Base-by-base conservation (phyloP, 1,284 basidiomycete genomes). In the Ustilago cynodontis region DNA sequence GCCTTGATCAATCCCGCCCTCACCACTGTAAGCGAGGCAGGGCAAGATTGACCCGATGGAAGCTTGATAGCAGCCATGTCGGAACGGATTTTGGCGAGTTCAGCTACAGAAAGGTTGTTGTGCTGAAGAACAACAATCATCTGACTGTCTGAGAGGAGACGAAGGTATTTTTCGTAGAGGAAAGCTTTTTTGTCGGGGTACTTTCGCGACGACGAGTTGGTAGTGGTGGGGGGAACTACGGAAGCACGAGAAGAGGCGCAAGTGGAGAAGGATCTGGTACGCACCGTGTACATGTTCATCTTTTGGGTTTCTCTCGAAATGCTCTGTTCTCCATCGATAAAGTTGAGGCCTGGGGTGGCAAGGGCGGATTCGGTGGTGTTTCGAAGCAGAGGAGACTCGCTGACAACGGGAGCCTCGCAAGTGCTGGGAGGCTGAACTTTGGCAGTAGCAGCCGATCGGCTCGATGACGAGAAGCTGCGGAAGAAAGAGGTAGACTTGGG, bases 251-350 rank as follows among this genome's bases (percentile, higher is more conserved):
- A 52, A 33, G 39, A 60, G 26, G 39, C 67, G 55, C 51, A 50
- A 24, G 71, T 64, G 24, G 78, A 65, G 28, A 68, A 67, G 68
- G 59, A 67, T 41, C 66, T 57, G 66, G 50, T 77, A 82, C 81
- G 77, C 70, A 82, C 81, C 81, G 78, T 82, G 77, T 78, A 82
- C 79, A 82, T 80, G 71, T 82, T 82, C 75, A 81, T 82, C 77
- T 82, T 82, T 56, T 63, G 60, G 28, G 77, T 81, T 64, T 82
- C 77, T 68, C 81, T 78, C 70, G 75, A 63, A 53, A 74, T 65
- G 37, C 70, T 75, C 41, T 66, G 54, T 61, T 80, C 75, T 59
- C 73, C 77, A 39, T 80, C 78, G 41, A 69, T 64, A 58, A 74
- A 80, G 26, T 45, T 55, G 51, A 83, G 68, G 8, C 80, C 80